These are phyloP conservation scores for Yamadazyma insecticola DNA, from an alignment of 805 yeast genomes.

Conservation along the genomic window DNA sequence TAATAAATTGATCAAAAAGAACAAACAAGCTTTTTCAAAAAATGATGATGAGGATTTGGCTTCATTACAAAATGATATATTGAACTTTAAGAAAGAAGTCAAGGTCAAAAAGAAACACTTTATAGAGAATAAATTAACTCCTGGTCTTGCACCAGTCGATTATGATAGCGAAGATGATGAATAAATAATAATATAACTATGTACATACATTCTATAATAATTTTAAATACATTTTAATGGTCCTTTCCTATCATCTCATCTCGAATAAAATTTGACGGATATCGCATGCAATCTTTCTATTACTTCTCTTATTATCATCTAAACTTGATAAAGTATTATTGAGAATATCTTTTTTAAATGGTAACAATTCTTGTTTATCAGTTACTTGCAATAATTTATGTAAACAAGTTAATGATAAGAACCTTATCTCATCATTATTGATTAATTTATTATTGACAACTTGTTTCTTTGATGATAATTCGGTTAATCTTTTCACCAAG, in stretches of 20 bases:
- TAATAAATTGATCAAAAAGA: constrained; percentile 33
- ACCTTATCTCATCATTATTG: constrained; percentile 49
- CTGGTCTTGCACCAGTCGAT: constrained; percentile 83
- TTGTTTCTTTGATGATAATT: constrained; percentile 20
- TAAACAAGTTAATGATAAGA: constrained; percentile 55
- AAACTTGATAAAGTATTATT: constrained; percentile 46
- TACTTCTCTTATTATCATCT: constrained; percentile 70
- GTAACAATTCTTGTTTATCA: constrained; percentile 40
- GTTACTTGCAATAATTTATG: constrained; percentile 34
- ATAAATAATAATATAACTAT: constrained; percentile 1
- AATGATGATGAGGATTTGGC: constrained; percentile 19
- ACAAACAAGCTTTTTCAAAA: constrained; percentile 24
- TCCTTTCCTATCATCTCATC: constrained; percentile 19
- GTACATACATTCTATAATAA: background rate
- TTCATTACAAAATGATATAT: constrained; percentile 28
- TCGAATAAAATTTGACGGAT: constrained; percentile 77
- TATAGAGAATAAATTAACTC: constrained; percentile 53
- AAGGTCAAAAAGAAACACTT: constrained; percentile 24
- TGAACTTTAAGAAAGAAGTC: constrained; percentile 22
- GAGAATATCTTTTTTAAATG: constrained; percentile 49
- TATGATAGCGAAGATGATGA: constrained; percentile 36
- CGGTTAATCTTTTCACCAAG: constrained; percentile 52
- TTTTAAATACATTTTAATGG: no score
- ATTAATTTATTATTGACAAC: constrained; percentile 12
- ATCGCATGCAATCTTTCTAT: constrained; percentile 73